These are phyloP conservation scores for Xylariaceae sp. DNA, from an alignment of 2,329 filamentous ascomycete genomes.

Conservation along the genomic window DNA sequence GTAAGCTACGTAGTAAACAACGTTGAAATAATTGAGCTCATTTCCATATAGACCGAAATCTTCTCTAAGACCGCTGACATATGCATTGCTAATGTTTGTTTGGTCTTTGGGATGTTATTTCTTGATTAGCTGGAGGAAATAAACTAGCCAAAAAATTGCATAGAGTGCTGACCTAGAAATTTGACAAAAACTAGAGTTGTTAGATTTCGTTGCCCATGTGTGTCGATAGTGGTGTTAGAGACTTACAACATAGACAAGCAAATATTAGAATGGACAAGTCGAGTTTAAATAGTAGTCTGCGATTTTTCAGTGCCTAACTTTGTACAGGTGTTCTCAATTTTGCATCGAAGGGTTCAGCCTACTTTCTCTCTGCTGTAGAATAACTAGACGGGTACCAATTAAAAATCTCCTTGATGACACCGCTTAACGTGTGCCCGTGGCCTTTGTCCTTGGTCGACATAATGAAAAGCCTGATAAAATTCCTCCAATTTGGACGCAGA, in stretches of 20 bases:
- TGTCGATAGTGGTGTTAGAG: not conserved
- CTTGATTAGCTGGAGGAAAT: not conserved
- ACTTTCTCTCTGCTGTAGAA: conserved; percentile 37
- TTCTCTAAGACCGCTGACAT: conserved; percentile 44
- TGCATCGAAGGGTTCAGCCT: no score
- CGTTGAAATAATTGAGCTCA: conserved; percentile 45
- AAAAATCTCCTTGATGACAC: conserved; percentile 38
- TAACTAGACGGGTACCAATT: conserved; percentile 41
- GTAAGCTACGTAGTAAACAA: conserved; percentile 44
- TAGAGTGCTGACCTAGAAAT: conserved; percentile 30
- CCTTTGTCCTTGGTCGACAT: conserved; percentile 13
- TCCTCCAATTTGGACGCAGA: conserved; percentile 1
- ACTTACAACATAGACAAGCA: conserved; percentile 39
- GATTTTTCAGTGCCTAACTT: not conserved
- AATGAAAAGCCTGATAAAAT: not conserved
- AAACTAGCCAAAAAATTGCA: not conserved
- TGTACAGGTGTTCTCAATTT: not conserved
- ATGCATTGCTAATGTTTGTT: conserved; percentile 42
- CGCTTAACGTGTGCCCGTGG: conserved; percentile 14
- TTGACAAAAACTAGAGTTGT: conserved; percentile 37
- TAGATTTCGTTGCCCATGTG: not conserved
- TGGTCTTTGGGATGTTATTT: conserved; percentile 27
- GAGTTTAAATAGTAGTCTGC: conserved; percentile 38
- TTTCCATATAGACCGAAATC: conserved; percentile 43
- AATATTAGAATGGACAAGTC: conserved; percentile 39